phyloP scores from a whole-genome alignment of 2,329 filamentous ascomycete species.

The Alternaria brassicae region DNA sequence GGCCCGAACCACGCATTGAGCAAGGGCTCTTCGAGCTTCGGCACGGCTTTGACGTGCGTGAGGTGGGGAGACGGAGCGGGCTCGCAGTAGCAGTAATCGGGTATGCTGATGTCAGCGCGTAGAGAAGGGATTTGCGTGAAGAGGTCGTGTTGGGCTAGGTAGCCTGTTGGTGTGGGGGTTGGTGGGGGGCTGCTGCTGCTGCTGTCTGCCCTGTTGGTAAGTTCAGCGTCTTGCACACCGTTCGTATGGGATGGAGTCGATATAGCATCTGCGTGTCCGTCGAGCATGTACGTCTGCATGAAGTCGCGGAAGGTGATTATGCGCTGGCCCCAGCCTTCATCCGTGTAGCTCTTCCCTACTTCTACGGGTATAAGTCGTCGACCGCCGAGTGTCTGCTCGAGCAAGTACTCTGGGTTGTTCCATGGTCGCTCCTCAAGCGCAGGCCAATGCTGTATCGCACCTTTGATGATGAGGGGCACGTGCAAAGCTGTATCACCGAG shows the following conservation, averaged over 20 bases:
- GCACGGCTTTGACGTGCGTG: constrained; percentile 21
- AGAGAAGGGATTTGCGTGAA: constrained; percentile 81
- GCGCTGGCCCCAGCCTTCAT: constrained; percentile 82
- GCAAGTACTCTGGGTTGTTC: constrained; percentile 75
- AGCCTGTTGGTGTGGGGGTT: constrained; percentile 62
- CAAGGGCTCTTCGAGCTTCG: constrained; percentile 62
- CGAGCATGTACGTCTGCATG: constrained; percentile 66
- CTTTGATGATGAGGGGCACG: constrained; percentile 72
- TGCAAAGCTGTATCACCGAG: constrained; percentile 30
- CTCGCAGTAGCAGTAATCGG: constrained; percentile 82
- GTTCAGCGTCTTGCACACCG: too few species aligned
- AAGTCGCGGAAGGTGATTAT: constrained; percentile 79
- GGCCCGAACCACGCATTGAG: constrained; percentile 96
- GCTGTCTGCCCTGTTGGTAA: too few species aligned
- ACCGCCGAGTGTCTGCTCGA: constrained; percentile 76
- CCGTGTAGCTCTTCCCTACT: constrained; percentile 85
- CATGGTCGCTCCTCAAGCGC: constrained; percentile 74
- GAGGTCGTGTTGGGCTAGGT: constrained; percentile 91
- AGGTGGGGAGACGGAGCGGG: constrained; percentile 52
- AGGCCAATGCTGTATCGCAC: constrained; percentile 75
- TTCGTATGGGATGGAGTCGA: background rate
- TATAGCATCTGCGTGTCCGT: background rate
- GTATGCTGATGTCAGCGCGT: constrained; percentile 75
- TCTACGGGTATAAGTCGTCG: constrained; percentile 85
- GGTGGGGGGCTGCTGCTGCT: background rate